Conservation (phyloP, 78 protist genomes). For the Planoprotostelium fungivorum region DNA sequence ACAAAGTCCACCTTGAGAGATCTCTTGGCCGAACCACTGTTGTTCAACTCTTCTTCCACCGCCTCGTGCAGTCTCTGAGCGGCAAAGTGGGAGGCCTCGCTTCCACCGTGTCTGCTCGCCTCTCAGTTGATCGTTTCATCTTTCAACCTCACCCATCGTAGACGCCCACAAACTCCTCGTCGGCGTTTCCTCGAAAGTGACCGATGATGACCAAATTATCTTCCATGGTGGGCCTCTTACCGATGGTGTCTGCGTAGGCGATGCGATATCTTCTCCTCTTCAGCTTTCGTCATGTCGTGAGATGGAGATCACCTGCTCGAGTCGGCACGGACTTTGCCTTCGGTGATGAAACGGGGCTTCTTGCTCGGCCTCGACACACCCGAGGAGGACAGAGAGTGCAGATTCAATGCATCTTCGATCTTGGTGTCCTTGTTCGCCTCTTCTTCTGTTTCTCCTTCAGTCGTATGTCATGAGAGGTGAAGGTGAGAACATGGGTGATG, state of each 20-base stretch:
- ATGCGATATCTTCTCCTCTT: not conserved
- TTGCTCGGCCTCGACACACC: not conserved
- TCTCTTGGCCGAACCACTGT: not conserved
- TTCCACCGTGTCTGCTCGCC: constrained; percentile 67
- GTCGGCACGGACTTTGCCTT: not conserved
- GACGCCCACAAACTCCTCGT: constrained; percentile 64
- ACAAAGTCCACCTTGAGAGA: not conserved
- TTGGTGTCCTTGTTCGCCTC: not conserved
- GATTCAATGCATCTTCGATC: not conserved
- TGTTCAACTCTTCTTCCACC: constrained; percentile 28
- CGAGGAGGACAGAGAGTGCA: not conserved
- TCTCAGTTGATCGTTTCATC: not conserved
- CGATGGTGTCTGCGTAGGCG: constrained; percentile 51
- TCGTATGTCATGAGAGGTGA: not conserved
- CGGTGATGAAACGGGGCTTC: not conserved
- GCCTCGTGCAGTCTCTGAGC: constrained; percentile 18
- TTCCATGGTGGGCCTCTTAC: constrained; percentile 76
- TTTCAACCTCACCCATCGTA: constrained; percentile 52
- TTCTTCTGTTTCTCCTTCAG: not conserved
- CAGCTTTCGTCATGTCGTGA: not conserved
- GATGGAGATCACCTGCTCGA: not conserved
- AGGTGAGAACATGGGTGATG: too few species aligned
- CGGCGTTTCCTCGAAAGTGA: constrained; percentile 37
- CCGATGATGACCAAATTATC: constrained; percentile 57
- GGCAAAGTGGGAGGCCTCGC: constrained; percentile 41